Evolutionary conservation across 83 land plant species (phyloP), one percentile per base, ranked within the genome.

Genomic region (Diphasiastrum complanatum): DNA sequence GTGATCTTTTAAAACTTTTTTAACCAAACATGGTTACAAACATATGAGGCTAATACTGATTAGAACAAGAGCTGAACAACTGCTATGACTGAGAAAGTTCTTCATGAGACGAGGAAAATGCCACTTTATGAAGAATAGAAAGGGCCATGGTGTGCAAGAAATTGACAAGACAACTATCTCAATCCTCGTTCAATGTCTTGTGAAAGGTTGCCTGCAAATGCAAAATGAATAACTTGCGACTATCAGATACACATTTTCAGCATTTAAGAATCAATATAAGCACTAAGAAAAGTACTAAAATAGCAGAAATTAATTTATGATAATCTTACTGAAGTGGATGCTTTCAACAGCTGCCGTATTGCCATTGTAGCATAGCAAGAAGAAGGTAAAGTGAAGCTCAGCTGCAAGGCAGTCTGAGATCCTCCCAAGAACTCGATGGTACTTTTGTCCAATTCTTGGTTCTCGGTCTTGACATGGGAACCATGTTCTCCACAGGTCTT

Each of bases 301-400:
- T 8, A 8, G 43, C 16, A 40, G 43, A 40, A 16, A 40, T 40
- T 8, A 8, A 16, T 40, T 40, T 8, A 40, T 8, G 43, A 8
- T 16, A 40, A 40, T 40, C 43, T 47, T 77, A 92, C 97, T 50
- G 91, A 88, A 19, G 95, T 85, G 37, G 97, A 87, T 66, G 81
- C 67, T 57, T 92, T 92, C 51, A 87, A 52, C 18, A 92, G 77
- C 81, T 92, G 91, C 51, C 97, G 75, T 8, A 92, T 81, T 30
- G 95, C 95, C 95, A 92, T 88, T 30, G 97, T 92, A 5, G 97
- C 97, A 74, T 92, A 92, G 61, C 85, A 74, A 33, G 97, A 92
- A 40, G 91, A 56, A 14, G 95, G 91, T 45, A 92, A 73, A 33
- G 87, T 87, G 56, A 92, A 85, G 30, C 64, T 60, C 55, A 92